Evolutionary conservation across 2,329 filamentous ascomycete genomes (phyloP).

Genomic region (Penicillium sp.): DNA sequence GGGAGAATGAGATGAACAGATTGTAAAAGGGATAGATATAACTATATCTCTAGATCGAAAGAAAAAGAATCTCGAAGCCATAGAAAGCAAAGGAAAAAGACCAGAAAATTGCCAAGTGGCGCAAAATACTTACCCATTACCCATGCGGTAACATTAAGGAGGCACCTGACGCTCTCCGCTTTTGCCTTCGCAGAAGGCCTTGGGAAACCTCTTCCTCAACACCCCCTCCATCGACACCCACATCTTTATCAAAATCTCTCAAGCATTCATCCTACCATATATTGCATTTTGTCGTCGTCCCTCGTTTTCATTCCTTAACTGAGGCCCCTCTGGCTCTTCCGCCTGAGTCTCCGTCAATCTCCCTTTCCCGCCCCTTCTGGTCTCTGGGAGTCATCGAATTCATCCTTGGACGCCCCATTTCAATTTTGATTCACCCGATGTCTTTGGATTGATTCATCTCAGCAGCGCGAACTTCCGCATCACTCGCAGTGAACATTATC

Average conservation of each 20-base stretch:
- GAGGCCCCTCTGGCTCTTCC: no score
- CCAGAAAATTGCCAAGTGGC: slow-evolving; percentile 14
- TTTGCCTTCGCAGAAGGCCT: slow-evolving; percentile 21
- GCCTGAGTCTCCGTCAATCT: not conserved
- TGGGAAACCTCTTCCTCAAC: slow-evolving; percentile 16
- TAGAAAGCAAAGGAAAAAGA: not conserved
- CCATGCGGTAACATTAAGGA: slow-evolving; percentile 28
- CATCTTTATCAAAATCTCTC: slow-evolving; percentile 5
- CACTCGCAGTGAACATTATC: slow-evolving; percentile 13
- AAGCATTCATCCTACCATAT: slow-evolving; percentile 7
- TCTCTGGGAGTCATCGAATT: slow-evolving; percentile 5
- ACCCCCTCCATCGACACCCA: slow-evolving; percentile 14
- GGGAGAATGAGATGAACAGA: not conserved
- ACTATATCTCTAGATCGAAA: slow-evolving; percentile 8
- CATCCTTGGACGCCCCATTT: not conserved
- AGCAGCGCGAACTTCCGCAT: slow-evolving; percentile 11
- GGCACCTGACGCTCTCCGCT: slow-evolving; percentile 31
- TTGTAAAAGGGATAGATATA: not conserved
- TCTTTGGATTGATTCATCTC: slow-evolving; percentile 16
- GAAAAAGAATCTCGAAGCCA: slow-evolving; percentile 6
- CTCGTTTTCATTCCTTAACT: slow-evolving; percentile 3
- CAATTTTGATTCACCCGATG: slow-evolving; percentile 17
- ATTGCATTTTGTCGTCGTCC: slow-evolving; percentile 8
- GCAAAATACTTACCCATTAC: slow-evolving; percentile 19
- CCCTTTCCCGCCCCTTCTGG: slow-evolving; percentile 10